Evolutionary conservation across 2,329 filamentous ascomycete genomes (phyloP).

Genomic region (Aaosphaeria arxii): DNA sequence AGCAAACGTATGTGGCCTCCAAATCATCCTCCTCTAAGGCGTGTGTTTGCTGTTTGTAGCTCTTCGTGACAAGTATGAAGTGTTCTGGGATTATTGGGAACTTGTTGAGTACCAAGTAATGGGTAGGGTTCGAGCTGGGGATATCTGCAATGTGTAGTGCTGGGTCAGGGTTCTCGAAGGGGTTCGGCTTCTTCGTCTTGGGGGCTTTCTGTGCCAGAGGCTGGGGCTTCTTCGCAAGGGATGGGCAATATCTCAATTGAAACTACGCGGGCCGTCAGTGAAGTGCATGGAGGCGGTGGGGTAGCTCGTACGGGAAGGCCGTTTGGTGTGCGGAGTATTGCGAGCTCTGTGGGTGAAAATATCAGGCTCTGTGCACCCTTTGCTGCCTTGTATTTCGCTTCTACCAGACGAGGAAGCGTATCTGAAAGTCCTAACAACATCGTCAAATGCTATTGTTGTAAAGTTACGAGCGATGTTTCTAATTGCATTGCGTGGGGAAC

Average conservation of each 20-base stretch:
- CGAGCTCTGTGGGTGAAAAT: conserved; percentile 40
- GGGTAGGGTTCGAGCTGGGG: conserved; percentile 42
- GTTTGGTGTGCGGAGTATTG: conserved; percentile 34
- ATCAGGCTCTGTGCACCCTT: conserved; percentile 32
- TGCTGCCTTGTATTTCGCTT: conserved; percentile 35
- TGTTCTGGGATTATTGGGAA: conserved; percentile 69
- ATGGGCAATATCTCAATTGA: conserved; percentile 68
- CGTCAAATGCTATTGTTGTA: conserved; percentile 5
- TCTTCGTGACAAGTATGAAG: conserved; percentile 68
- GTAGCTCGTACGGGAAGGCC: conserved; percentile 34
- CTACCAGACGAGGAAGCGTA: conserved; percentile 34
- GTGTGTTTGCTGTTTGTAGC: conserved; percentile 63
- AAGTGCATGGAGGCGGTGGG: neutral
- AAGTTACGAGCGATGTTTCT: too few species aligned
- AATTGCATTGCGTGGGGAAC: too few species aligned
- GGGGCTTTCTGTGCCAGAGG: conserved; percentile 14
- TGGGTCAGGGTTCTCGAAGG: conserved; percentile 60
- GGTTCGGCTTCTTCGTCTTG: conserved; percentile 45
- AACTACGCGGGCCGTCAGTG: conserved; percentile 52
- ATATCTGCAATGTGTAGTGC: conserved; percentile 56
- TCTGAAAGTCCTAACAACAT: conserved; percentile 34
- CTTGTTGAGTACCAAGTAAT: conserved; percentile 71
- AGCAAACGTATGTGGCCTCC: conserved; percentile 59
- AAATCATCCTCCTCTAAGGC: conserved; percentile 61
- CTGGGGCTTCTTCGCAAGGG: conserved; percentile 66